Percentiles rank a stretch among this genome's conserved stretches.
Conservation (phyloP, 768 basidiomycete genomes). For the Trametes villosa region DNA sequence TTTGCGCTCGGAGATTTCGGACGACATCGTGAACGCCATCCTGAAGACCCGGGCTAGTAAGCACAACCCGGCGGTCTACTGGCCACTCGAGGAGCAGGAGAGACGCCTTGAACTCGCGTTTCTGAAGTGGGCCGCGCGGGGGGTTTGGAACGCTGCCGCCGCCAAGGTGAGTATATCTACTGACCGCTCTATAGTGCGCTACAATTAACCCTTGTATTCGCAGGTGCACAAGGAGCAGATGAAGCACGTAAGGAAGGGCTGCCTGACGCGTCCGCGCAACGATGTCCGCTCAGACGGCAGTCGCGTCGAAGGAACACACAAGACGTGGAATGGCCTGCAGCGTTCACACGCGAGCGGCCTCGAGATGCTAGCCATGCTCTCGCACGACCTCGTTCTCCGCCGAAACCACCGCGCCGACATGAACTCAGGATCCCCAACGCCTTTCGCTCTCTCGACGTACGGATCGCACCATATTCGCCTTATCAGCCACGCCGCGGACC, state of each 20-base stretch:
- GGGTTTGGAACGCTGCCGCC: slow-evolving; percentile 19
- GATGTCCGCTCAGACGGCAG: slow-evolving; percentile 34
- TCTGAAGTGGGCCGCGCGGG: slow-evolving; percentile 2
- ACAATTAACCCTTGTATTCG: too few relatives aligned
- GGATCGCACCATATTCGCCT: slow-evolving; percentile 35
- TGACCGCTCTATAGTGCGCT: too few relatives aligned
- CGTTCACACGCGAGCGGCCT: slow-evolving; percentile 31
- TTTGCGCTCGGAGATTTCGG: background rate
- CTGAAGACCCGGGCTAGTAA: background rate
- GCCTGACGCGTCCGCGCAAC: slow-evolving; percentile 24
- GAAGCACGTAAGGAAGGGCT: slow-evolving; percentile 35
- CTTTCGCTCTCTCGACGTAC: slow-evolving; percentile 20
- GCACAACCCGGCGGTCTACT: slow-evolving; percentile 24
- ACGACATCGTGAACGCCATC: slow-evolving; percentile 1
- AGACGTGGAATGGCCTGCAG: slow-evolving; percentile 34
- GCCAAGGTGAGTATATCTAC: slow-evolving; percentile 18
- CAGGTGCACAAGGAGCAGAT: slow-evolving; percentile 36
- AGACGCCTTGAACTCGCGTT: slow-evolving; percentile 13
- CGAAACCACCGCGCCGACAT: slow-evolving; percentile 26
- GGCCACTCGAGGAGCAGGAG: slow-evolving; percentile 25
- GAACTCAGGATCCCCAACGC: background rate
- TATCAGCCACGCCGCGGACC: slow-evolving; percentile 20
- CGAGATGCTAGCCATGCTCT: slow-evolving; percentile 17
- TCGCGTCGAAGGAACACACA: slow-evolving; percentile 36
- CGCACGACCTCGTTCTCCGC: slow-evolving; percentile 30